Conservation (phyloP, 805 yeast genomes). For the Metschnikowia rubicola region DNA sequence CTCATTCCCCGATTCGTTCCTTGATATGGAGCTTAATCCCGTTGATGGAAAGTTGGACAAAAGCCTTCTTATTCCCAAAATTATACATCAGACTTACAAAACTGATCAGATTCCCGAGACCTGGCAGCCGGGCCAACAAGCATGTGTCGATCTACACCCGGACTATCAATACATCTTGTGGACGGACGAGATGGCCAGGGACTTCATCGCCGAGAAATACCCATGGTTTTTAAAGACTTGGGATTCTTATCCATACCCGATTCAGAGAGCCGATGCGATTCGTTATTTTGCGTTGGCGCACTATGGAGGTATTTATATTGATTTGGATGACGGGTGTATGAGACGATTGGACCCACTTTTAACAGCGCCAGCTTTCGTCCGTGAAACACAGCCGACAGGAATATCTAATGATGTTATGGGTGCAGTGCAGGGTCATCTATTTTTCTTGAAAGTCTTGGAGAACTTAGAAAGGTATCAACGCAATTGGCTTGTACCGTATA, state of each 20-base stretch:
- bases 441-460: slow-evolving; percentile 68
- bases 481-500: slow-evolving; percentile 82
- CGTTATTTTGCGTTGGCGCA: slow-evolving; percentile 80
- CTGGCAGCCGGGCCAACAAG: slow-evolving; percentile 77
- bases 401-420: slow-evolving; percentile 94
- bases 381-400: slow-evolving; percentile 88
- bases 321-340: slow-evolving; percentile 85
- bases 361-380: slow-evolving; percentile 77
- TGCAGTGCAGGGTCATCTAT: slow-evolving; percentile 80
- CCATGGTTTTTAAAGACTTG: slow-evolving; percentile 84
- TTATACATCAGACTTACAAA: slow-evolving; percentile 91
- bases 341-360: slow-evolving; percentile 76
- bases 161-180: slow-evolving; percentile 85
- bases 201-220: slow-evolving; percentile 73
- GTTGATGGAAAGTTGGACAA: slow-evolving; percentile 38
- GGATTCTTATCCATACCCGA: slow-evolving; percentile 74
- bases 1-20: slow-evolving; percentile 58
- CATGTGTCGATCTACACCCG: slow-evolving; percentile 75
- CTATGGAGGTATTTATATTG: slow-evolving; percentile 88
- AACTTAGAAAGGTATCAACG: slow-evolving; percentile 54
- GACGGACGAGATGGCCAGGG: slow-evolving; percentile 83
- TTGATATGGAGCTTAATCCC: slow-evolving; percentile 61
- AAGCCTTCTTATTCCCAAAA: slow-evolving; percentile 73
- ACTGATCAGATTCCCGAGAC: slow-evolving; percentile 71
- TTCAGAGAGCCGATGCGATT: slow-evolving; percentile 87